phyloP scores from a whole-genome alignment of 768 basidiomycete genomes.

The Russula sp. region DNA sequence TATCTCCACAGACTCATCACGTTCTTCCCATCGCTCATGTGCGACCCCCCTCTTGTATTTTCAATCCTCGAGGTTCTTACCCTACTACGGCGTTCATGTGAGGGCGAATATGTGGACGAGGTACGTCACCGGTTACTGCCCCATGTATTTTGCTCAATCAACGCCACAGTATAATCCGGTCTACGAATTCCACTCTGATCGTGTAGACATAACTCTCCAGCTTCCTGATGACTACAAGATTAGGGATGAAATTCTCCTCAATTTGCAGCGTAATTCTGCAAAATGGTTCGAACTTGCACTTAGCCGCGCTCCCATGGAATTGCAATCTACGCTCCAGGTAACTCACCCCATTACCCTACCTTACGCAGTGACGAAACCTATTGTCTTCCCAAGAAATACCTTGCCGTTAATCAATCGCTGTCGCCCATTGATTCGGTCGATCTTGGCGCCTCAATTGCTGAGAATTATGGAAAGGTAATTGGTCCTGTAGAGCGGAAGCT shows the following conservation, averaged over 20 bases:
- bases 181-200: conserved; percentile 78
- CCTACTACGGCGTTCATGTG: conserved; percentile 78
- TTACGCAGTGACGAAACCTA: conserved; percentile 2
- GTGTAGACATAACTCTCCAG: conserved; percentile 68
- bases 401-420: conserved; percentile 67
- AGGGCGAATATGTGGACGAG: conserved; percentile 91
- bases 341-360: neutral
- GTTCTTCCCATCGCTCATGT: conserved; percentile 93
- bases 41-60: conserved; percentile 82
- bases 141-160: conserved; percentile 2
- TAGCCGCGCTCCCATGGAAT: conserved; percentile 83
- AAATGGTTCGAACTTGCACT: conserved; percentile 87
- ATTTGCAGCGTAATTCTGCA: conserved; percentile 69
- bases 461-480: conserved; percentile 79
- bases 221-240: conserved; percentile 83
- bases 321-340: conserved; percentile 91
- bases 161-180: conserved; percentile 74
- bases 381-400: conserved; percentile 65
- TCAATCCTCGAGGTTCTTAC: conserved; percentile 91
- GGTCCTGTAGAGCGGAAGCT: conserved; percentile 73
- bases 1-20: conserved; percentile 84
- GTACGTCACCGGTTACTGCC: conserved; percentile 41
- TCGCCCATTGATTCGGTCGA: conserved; percentile 76
- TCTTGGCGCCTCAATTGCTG: conserved; percentile 86
- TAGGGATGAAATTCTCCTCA: conserved; percentile 78